These are phyloP conservation scores for Hemerocallis citrina DNA, from an alignment of 106 monocot genomes.

Conservation along the genomic window DNA sequence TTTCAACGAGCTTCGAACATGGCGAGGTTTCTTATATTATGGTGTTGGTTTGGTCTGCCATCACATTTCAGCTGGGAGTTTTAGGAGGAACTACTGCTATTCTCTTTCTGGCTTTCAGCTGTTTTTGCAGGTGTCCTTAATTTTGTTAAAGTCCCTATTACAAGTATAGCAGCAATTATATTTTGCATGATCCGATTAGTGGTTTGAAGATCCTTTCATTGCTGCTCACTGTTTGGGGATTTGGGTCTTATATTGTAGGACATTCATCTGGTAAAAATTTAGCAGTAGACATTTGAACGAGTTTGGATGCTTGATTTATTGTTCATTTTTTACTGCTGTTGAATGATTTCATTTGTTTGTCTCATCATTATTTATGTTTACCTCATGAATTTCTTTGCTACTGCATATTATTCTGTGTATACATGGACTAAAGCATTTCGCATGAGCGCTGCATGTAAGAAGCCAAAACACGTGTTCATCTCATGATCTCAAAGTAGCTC, in stretches of 20 bases:
- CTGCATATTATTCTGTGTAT: no score
- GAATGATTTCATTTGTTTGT: no score
- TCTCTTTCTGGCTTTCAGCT: conserved; percentile 82
- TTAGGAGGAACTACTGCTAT: conserved; percentile 76
- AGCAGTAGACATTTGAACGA: no score
- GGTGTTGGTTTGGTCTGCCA: conserved; percentile 71
- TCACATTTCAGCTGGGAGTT: conserved; percentile 88
- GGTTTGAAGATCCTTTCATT: conserved; percentile 87
- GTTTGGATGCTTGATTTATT: no score
- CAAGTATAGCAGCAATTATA: conserved; percentile 71
- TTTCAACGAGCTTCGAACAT: conserved; percentile 43
- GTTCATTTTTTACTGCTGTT: no score
- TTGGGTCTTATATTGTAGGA: conserved; percentile 75
- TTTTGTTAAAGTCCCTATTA: conserved; percentile 81
- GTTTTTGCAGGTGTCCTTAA: conserved; percentile 90
- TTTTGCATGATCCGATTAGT: conserved; percentile 84
- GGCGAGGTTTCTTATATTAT: conserved; percentile 54
- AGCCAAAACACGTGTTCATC: no score
- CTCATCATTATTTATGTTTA: no score
- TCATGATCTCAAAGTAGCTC: no score
- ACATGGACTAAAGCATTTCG: no score
- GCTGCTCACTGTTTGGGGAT: conserved; percentile 90
- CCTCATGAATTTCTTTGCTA: no score
- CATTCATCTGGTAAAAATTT: no score
- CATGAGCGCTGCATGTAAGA: no score